phyloP scores from a whole-genome alignment of 2,329 filamentous ascomycete species.

The Bisporella sp. region DNA sequence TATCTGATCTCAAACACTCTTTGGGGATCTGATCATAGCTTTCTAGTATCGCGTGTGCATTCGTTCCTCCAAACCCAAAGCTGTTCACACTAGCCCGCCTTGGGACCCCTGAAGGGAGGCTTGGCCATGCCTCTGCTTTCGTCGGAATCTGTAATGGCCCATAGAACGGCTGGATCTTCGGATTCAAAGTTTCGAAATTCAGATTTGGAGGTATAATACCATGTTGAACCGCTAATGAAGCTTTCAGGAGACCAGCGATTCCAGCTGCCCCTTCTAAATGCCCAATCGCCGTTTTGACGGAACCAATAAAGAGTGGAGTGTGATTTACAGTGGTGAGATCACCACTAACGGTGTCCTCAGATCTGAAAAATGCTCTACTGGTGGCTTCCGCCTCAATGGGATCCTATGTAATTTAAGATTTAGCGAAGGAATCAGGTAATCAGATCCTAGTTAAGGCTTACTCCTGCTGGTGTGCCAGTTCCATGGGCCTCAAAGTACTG shows the following conservation, averaged over 20 bases:
- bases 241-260: conserved; percentile 22
- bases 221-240: conserved; percentile 20
- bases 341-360: not conserved
- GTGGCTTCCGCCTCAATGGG: conserved; percentile 15
- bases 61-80: conserved; percentile 13
- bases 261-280: conserved; percentile 23
- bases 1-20: too few relatives aligned
- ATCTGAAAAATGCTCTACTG: conserved; percentile 5
- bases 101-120: not conserved
- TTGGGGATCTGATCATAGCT: conserved; percentile 14
- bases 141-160: not conserved
- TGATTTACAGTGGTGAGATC: too few relatives aligned
- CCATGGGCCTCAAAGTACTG: conserved; percentile 12
- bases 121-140: not conserved
- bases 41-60: conserved; percentile 30
- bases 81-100: conserved; percentile 11
- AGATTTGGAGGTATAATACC: conserved; percentile 24
- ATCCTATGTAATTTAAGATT: conserved; percentile 1
- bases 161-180: not conserved
- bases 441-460: too few relatives aligned
- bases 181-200: conserved; percentile 26
- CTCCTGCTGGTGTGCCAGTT: conserved; percentile 16
- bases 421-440: too few relatives aligned
- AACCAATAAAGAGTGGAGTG: conserved; percentile 12
- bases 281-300: conserved; percentile 21